Conservation (phyloP, 345 rosid genomes). For the Salix arbutifolia region DNA sequence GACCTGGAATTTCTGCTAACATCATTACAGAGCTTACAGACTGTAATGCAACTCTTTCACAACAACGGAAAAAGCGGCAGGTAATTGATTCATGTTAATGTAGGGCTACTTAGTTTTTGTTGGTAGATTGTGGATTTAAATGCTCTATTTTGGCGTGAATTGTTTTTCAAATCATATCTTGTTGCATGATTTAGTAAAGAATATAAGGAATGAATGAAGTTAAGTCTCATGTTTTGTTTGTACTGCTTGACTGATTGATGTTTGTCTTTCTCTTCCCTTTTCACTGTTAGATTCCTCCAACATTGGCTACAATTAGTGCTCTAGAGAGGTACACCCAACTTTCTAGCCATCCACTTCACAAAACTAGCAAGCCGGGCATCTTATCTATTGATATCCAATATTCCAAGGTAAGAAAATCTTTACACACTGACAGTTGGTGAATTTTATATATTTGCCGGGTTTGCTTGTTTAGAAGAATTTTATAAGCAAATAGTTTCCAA, state of each 20-base stretch:
- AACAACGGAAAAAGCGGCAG: slow-evolving; percentile 73
- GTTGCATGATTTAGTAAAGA: background rate
- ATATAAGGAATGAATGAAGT: background rate
- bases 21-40: slow-evolving; percentile 73
- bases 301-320: slow-evolving; percentile 61
- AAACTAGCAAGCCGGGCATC: slow-evolving; percentile 80
- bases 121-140: background rate
- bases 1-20: slow-evolving; percentile 65
- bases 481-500: background rate
- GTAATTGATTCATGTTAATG: background rate
- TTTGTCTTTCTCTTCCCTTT: background rate
- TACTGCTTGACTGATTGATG: background rate
- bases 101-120: background rate
- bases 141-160: background rate
- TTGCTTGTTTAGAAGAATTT: background rate
- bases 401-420: slow-evolving; percentile 54
- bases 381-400: slow-evolving; percentile 61
- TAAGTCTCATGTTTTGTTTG: background rate
- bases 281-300: slow-evolving; percentile 52
- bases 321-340: slow-evolving; percentile 87
- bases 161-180: background rate
- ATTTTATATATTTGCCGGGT: background rate
- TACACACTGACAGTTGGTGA: background rate
- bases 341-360: slow-evolving; percentile 92
- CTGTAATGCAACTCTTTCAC: slow-evolving; percentile 84